Base-by-base conservation (phyloP, 1,139 yeast species). In the Pneumocystis carinii region DNA sequence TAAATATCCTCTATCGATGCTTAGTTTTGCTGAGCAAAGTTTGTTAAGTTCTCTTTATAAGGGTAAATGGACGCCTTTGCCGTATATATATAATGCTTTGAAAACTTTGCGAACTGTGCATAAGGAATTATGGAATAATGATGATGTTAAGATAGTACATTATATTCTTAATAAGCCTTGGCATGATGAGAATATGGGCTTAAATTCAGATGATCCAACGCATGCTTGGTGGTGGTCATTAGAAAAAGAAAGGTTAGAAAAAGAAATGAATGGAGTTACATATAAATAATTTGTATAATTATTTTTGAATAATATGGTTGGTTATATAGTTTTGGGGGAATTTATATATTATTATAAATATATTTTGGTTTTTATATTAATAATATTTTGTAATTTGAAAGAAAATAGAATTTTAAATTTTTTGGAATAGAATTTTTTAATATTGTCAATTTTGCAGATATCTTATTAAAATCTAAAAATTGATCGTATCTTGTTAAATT, bases 21-120 rank as follows among this genome's bases (percentile, higher is more conserved):
- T 64, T 81, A 81, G 75, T 57, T 81, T 81, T 71, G 83, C 84
- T 2, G 85, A 81, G 71, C 85, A 81, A 71, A 79, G 81, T n/a
- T 70, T 81, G 59, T 70, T 81, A 17, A 76, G 81, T 3, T 84
- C 81, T 67, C 79, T 81, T 36, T 81, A 81, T 67, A 70, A 73
- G 61, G 75, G 73, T 56, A 67, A 73, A 19, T 81, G 85, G 85
- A 69, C 79, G 4, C 77, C 81, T 5, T 69, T 81, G 59, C 77
- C 82, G 3, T 80, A 77, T 71, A 76, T 74, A 66, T 81, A 81
- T 71, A 81, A 82, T 67, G 81, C 82, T 35, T 74, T 82, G 62
- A 82, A 81, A 71, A 81, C 84, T 0, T 72, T 81, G 65, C 74
- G 72, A 60, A 60, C 65, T 15, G 70, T 77, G 62, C 85, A 82